These are phyloP conservation scores for Fraxinus dipetala DNA, from an alignment of 305 asterid genomes.

Conservation along the genomic window DNA sequence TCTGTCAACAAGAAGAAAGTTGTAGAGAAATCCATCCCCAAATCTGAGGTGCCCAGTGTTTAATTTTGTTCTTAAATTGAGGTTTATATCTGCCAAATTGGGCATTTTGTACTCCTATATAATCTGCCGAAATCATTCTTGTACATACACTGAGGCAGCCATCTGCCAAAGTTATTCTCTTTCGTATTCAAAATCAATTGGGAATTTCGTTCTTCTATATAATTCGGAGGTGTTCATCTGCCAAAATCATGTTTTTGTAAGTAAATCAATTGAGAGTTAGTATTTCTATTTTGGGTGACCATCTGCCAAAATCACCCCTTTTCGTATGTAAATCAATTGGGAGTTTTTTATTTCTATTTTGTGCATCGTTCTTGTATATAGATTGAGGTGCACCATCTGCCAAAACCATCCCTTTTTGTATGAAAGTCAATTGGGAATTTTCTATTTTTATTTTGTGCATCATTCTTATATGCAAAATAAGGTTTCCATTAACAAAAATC, in stretches of 20 bases:
- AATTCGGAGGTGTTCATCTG: not conserved
- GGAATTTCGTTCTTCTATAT: not conserved
- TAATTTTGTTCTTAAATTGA: not conserved
- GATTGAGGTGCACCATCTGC: not conserved
- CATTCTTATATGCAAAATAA: not conserved
- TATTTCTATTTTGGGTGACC: not conserved
- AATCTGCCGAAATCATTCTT: not conserved
- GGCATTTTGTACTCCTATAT: not conserved
- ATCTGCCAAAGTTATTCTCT: not conserved
- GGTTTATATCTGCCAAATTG: not conserved
- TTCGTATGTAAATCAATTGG: not conserved
- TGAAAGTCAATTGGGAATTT: not conserved
- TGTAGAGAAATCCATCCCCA: constrained; percentile 42
- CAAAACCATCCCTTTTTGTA: not conserved
- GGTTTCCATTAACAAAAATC: not conserved
- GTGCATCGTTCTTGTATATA: not conserved
- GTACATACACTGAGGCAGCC: not conserved
- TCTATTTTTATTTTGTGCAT: not conserved
- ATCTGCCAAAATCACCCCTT: not conserved
- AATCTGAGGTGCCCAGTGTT: constrained; percentile 32
- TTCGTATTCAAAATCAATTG: not conserved
- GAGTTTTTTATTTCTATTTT: not conserved
- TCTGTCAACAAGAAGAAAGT: constrained; percentile 46
- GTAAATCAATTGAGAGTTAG: not conserved
- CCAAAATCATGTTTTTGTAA: not conserved